Evolutionary conservation across 108 stramenopile genomes (phyloP).

Genomic region (Cyclotella baltica): DNA sequence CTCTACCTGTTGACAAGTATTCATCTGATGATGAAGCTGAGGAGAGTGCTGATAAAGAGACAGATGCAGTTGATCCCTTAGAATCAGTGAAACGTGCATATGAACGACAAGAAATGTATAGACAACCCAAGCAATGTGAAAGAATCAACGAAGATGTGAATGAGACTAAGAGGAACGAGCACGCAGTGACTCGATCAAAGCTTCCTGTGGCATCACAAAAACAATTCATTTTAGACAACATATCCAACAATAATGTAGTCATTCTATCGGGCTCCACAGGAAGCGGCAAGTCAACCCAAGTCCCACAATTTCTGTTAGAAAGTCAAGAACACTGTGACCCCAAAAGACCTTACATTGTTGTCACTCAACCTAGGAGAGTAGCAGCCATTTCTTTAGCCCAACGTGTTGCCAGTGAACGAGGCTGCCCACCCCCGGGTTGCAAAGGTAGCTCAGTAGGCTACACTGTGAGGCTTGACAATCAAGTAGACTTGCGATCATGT

Average conservation of each 20-base stretch:
- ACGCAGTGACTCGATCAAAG: slow-evolving; percentile 19
- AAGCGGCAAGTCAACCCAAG: slow-evolving; percentile 84
- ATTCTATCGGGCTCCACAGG: slow-evolving; percentile 84
- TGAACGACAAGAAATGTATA: slow-evolving; percentile 19
- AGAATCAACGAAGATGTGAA: slow-evolving; percentile 22
- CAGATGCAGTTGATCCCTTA: slow-evolving; percentile 47
- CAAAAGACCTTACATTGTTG: slow-evolving; percentile 63
- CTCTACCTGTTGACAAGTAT: slow-evolving; percentile 14
- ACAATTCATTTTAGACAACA: slow-evolving; percentile 45
- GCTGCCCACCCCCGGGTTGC: slow-evolving; percentile 55
- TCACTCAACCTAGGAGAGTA: slow-evolving; percentile 92
- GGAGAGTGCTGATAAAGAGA: slow-evolving; percentile 24
- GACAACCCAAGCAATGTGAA: slow-evolving; percentile 13
- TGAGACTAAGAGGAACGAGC: slow-evolving; percentile 5
- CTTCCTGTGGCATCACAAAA: slow-evolving; percentile 66
- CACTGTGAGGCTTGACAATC: slow-evolving; percentile 66
- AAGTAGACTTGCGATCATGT: slow-evolving; percentile 49
- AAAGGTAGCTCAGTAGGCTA: slow-evolving; percentile 75
- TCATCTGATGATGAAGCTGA: slow-evolving; percentile 17
- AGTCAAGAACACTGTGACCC: slow-evolving; percentile 20
- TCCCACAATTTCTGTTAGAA: slow-evolving; percentile 89
- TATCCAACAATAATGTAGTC: slow-evolving; percentile 55
- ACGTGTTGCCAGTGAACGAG: slow-evolving; percentile 84
- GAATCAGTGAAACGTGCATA: slow-evolving; percentile 63
- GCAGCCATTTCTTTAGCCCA: slow-evolving; percentile 92